Base-by-base conservation (phyloP, 495 filamentous ascomycete species). In the Astrothelium subdiscretum region DNA sequence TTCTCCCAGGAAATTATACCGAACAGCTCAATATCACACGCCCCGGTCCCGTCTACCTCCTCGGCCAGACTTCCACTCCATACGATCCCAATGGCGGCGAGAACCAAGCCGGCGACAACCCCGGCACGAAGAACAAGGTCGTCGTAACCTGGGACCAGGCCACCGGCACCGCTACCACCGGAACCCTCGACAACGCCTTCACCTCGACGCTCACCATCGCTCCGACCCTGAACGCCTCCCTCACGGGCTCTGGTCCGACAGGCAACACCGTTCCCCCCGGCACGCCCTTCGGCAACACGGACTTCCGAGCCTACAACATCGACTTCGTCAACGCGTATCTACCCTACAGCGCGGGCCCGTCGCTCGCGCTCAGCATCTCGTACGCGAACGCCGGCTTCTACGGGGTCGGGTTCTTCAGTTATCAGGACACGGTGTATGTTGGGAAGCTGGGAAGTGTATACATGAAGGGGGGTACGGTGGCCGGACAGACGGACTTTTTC, bases 11-110 rank as follows among this genome's bases (percentile, higher is more conserved):
- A 15, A 72, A 72, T 58, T 86, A 86, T 67, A 78, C 74, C 13
- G 83, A 85, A 65, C 82, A 85, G 71, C 66, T 85, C 48, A 86
- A 85, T 66, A 72, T 84, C 62, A 85, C 82, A 35, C 80, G 83
- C 20, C 67, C 77, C 20, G 81, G 79, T 0, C 80, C 83, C 3
- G 69, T 83, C 26, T 80, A 78, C 32, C 74, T 85, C 31, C 74
- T 84, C 3, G 82, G 81, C 59, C 74, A 82, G 67, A 83, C 81
- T 5, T 31, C 66, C n/a, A 44, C 65, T 29, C 70, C 76, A 4
- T 71, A 65, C 13, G 67, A 74, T 48, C 72, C 57, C 0, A 65
- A 65, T 43, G 24, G 12, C 43, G 65, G 59, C 54, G 35, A 66
- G 74, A 75, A 74, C 32, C 73, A 75, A 10, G 78, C 48, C 22